These are phyloP conservation scores for Lathyrus tuberosus DNA, from an alignment of 306 rosid genomes.

Conservation along the genomic window DNA sequence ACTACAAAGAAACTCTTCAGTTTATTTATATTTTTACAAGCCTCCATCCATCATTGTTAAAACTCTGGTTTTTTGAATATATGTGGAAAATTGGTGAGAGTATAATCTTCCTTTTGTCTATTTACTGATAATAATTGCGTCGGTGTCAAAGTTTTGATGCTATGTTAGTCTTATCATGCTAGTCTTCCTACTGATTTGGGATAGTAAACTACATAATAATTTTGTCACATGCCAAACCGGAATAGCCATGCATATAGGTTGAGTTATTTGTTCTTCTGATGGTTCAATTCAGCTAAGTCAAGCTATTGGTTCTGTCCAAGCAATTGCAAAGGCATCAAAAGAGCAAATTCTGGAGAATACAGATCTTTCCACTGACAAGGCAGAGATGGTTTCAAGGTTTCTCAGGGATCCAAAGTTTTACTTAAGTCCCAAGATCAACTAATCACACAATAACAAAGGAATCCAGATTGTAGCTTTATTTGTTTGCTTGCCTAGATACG, in stretches of 20 bases:
- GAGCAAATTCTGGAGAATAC: slow-evolving; percentile 78
- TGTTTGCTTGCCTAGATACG: neutral
- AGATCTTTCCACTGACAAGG: slow-evolving; percentile 86
- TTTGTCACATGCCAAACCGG: slow-evolving; percentile 15
- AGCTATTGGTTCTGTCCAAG: slow-evolving; percentile 89
- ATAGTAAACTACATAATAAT: neutral
- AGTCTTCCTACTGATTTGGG: neutral
- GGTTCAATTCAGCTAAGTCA: slow-evolving; percentile 70
- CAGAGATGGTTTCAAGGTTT: slow-evolving; percentile 63
- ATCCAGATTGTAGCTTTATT: slow-evolving; percentile 16
- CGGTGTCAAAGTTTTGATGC: slow-evolving; percentile 25
- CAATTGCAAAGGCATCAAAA: slow-evolving; percentile 77
- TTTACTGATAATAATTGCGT: neutral
- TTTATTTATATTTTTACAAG: slow-evolving; percentile 34
- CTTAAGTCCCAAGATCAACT: slow-evolving; percentile 67
- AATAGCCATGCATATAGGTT: slow-evolving; percentile 25
- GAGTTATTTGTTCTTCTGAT: slow-evolving; percentile 39
- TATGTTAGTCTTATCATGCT: slow-evolving; percentile 18
- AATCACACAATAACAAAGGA: slow-evolving; percentile 36
- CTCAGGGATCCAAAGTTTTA: slow-evolving; percentile 79
- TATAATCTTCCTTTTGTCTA: slow-evolving; percentile 16
- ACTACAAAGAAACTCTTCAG: slow-evolving; percentile 25
- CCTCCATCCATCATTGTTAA: slow-evolving; percentile 1
- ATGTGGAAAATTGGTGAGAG: slow-evolving; percentile 22
- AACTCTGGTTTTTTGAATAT: slow-evolving; percentile 24